Base-by-base conservation (phyloP, 148 eudicot species). In the Camellia sinensis region DNA sequence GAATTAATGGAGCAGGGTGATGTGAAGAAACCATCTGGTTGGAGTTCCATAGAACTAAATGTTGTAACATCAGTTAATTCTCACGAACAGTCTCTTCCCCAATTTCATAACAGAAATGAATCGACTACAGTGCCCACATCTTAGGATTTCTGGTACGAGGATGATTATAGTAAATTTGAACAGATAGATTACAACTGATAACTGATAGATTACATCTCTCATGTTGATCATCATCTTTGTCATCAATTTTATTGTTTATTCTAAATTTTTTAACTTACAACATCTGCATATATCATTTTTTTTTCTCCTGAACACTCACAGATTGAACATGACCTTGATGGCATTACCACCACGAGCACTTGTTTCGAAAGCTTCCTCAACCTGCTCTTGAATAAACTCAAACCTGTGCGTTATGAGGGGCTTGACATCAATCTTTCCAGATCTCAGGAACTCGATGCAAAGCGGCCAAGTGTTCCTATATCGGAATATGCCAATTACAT, bases 391-490 rank as follows among this genome's bases (percentile, higher is more conserved):
- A 54, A 84, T 76, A 77, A 92, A 90, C 41, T 83, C 82, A n/a
- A 84, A 91, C 81, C 95, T 74, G 82, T 91, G 92, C 1, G 95
- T 89, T 46, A 92, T 90, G 9, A 91, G 84, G 2, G 93, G 91
- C 81, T 90, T 92, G 79, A 92, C 91, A 57, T 92, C 89, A 7
- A 92, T 90, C 85, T 90, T 90, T 8, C 95, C 95, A 19, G 86
- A 87, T 71, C 86, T 87, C 10, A 92, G 62, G 67, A 92, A 84
- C 79, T 89, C 91, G 1, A 92, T 67, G 84, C 93, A 92, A 17
- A 89, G 84, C 22, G 93, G 96, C 93, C 93, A 92, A 2, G 93
- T 92, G 70, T 92, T 90, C 78, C 83, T 89, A 87, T 92, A 92
- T 0, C 96, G 83, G 81, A 89, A 92, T 60, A 92, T 88, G 4